Conservation (phyloP, 257 asterid species). For the Solanum paucissectum region DNA sequence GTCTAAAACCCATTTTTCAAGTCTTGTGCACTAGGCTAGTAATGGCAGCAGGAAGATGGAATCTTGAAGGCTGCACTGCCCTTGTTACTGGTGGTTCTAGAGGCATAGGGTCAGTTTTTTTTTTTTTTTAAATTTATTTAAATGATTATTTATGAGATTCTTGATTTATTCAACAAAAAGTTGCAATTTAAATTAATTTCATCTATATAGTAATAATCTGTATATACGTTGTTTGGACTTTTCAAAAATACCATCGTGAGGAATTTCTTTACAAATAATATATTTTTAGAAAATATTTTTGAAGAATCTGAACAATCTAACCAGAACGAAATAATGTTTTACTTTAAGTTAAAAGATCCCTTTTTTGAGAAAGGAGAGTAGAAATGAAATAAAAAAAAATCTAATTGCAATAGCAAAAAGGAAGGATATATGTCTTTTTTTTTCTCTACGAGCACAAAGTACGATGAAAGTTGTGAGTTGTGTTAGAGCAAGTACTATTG, state of each 20-base stretch:
- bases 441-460: neutral
- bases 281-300: neutral
- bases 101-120: constrained; percentile 22
- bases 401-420: too few species aligned
- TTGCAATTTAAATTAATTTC: too few species aligned
- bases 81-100: constrained; percentile 33
- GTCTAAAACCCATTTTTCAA: neutral
- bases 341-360: too few species aligned
- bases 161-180: too few species aligned
- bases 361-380: too few species aligned
- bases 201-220: neutral
- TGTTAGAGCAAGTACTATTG: too few species aligned
- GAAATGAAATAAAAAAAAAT: too few species aligned
- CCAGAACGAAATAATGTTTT: too few species aligned
- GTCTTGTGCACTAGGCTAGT: neutral
- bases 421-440: too few species aligned
- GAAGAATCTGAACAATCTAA: too few species aligned
- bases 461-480: neutral
- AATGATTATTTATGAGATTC: neutral
- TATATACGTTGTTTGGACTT: accelerated
- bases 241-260: accelerated
- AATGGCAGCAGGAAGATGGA: constrained; percentile 29
- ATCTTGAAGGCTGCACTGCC: constrained; percentile 26
- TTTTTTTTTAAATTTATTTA: accelerated
- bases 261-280: accelerated